Base-by-base conservation (phyloP, 345 rosid genomes). In the Leavenworthia alabamica region DNA sequence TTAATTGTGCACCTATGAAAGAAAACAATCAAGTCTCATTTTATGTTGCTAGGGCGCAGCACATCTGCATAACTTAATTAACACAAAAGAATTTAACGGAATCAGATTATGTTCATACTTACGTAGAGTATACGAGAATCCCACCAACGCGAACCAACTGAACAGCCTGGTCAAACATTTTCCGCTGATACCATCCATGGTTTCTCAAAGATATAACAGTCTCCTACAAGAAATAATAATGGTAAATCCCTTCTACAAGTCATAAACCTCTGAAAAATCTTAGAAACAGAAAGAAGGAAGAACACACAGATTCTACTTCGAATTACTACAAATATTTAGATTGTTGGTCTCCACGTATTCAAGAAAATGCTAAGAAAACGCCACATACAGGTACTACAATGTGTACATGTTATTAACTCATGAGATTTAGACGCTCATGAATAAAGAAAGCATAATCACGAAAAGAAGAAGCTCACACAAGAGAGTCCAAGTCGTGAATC, bases 161-260 rank as follows among this genome's bases (percentile, higher is more conserved):
- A 78, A 93, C 87, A 70, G 97, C 99, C 74, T 93, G 99, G 60
- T 93, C 99, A 42, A 93, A 81, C 96, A 93, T 87, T 80, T n/a
- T 80, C 75, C 81, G 78, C 67, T 89, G 97, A 75, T 93, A 93
- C 70, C 71, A 78, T 13, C 84, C 96, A 73, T 93, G 96, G 64
- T 72, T 80, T 74, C 95, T 82, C 73, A 93, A 81, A 44, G 99
- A 82, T 67, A 77, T 78, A 17, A 93, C 44, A 12, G 96, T 87
- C 68, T 82, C 99, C 97, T 93, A 67, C 68, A 68, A 70, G 29
- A 70, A 17, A 66, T 17, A 14, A 41, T 27, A 66, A 46, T 23
- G 60, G 19, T 3, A 26, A 42, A 24, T 49, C 13, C 37, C 6
- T 10, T 69, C 1, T 20, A 32, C 13, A 52, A 17, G 11, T 16